phyloP scores from a whole-genome alignment of 345 rosid species.

The Raphanus sativus region DNA sequence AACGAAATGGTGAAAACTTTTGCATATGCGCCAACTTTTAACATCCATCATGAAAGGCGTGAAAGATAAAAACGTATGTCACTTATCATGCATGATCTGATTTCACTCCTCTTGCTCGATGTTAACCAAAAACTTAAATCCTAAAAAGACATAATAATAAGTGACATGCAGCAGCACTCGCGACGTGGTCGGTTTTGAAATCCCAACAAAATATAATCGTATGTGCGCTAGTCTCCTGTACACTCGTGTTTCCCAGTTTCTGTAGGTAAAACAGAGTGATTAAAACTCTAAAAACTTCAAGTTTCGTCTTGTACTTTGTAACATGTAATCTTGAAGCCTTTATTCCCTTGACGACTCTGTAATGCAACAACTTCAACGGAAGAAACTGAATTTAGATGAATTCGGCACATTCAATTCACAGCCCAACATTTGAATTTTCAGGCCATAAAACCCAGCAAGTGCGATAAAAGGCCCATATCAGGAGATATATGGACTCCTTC shows the following conservation, averaged over 20 bases:
- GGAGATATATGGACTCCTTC: neutral
- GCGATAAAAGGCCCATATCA: neutral
- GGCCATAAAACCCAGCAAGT: neutral
- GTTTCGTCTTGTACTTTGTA: no score
- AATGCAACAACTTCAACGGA: neutral
- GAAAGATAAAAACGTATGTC: neutral
- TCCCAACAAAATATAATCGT: no score
- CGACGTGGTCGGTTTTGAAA: neutral
- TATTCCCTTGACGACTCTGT: neutral
- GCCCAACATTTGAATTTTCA: neutral
- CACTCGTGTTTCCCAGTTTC: no score
- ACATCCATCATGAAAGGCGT: neutral
- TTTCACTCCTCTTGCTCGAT: neutral
- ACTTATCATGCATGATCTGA: neutral
- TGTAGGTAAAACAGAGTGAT: no score
- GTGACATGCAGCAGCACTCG: neutral
- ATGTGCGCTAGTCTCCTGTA: no score
- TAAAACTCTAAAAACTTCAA: no score
- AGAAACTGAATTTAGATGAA: neutral
- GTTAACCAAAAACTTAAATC: neutral
- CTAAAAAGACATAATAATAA: no score
- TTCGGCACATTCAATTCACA: neutral
- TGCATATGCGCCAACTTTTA: neutral
- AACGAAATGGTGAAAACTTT: neutral
- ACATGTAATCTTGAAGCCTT: no score